These are phyloP conservation scores for Cinnamomum micranthum DNA, from an alignment of 164 flowering plant species.

Conservation along the genomic window DNA sequence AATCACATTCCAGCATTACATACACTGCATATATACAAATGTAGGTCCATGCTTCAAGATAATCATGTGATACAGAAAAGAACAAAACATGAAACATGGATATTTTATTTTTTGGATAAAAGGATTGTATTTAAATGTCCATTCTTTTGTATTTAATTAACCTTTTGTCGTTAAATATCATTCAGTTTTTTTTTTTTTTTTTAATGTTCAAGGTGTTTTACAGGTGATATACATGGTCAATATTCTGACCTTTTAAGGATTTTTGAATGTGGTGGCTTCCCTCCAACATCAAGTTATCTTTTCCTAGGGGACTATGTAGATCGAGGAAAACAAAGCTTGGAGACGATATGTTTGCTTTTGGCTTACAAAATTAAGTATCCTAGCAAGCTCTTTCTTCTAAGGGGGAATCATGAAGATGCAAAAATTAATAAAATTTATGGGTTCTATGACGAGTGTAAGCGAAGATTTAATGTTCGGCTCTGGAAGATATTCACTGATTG, in stretches of 20 bases:
- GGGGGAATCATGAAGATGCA: slow-evolving; percentile 56
- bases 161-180: too few relatives aligned
- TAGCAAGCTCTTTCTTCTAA: slow-evolving; percentile 31
- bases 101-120: too few relatives aligned
- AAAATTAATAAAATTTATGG: slow-evolving; percentile 55
- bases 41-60: too few relatives aligned
- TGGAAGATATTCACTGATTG: slow-evolving; percentile 62
- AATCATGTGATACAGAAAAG: too few relatives aligned
- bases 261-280: slow-evolving; percentile 49
- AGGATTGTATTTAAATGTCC: too few relatives aligned
- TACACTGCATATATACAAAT: too few relatives aligned
- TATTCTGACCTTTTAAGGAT: slow-evolving; percentile 46
- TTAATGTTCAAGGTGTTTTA: background rate
- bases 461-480: slow-evolving; percentile 50
- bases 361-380: slow-evolving; percentile 56
- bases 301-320: slow-evolving; percentile 61
- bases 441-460: slow-evolving; percentile 55
- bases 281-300: slow-evolving; percentile 44
- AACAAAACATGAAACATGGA: too few relatives aligned
- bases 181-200: background rate
- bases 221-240: slow-evolving; percentile 63
- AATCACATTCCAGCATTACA: too few relatives aligned
- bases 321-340: slow-evolving; percentile 51
- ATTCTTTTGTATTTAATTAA: too few relatives aligned
- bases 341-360: slow-evolving; percentile 47